phyloP scores from a whole-genome alignment of 78 protist genomes.

The slime mould (Dictyostelium discoideum) region DNA sequence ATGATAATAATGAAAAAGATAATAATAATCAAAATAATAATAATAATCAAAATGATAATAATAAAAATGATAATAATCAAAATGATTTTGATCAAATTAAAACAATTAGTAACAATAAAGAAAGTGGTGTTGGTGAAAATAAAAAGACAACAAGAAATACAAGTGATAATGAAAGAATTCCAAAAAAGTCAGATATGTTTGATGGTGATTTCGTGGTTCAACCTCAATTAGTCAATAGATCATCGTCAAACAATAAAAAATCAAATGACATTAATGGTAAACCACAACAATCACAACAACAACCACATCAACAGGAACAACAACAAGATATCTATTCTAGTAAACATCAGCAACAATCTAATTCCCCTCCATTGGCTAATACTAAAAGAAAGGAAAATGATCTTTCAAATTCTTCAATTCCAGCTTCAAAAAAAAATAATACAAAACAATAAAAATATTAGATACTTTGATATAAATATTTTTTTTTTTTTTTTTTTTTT shows the following conservation, averaged over 20 bases:
- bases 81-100: background rate
- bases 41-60: background rate
- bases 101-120: background rate
- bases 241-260: slow-evolving; percentile 11
- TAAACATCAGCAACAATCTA: background rate
- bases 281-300: background rate
- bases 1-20: background rate
- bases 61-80: background rate
- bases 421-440: background rate
- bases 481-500: too few relatives aligned
- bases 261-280: background rate
- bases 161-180: background rate
- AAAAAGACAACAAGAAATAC: background rate
- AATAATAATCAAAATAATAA: background rate
- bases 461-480: background rate
- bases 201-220: background rate
- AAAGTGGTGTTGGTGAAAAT: background rate
- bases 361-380: background rate
- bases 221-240: background rate
- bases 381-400: slow-evolving; percentile 1
- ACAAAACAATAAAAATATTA: background rate
- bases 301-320: background rate
- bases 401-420: background rate
- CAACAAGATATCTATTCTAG: background rate
- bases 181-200: slow-evolving; percentile 12